These are phyloP conservation scores for Penicillium sp. DNA, from an alignment of 2,329 filamentous ascomycete genomes.

Conservation along the genomic window DNA sequence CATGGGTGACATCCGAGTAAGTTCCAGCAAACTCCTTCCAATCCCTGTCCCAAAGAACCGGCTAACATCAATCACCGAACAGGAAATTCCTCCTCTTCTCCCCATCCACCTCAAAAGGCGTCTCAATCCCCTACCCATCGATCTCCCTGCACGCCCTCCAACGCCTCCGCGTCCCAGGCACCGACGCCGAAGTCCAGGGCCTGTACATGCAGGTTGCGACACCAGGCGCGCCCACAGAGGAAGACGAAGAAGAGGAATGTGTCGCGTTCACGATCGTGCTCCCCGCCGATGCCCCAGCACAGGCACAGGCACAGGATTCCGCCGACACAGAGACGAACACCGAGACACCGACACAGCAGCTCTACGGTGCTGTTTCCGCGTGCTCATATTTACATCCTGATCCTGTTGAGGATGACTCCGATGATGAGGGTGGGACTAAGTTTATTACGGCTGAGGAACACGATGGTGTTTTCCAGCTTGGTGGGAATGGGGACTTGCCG, in stretches of 20 bases:
- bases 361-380: constrained; percentile 46
- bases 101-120: constrained; percentile 31
- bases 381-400: constrained; percentile 51
- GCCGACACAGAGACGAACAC: constrained; percentile 23
- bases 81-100: constrained; percentile 47
- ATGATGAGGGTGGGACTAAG: constrained; percentile 29
- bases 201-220: constrained; percentile 49
- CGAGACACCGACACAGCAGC: constrained; percentile 39
- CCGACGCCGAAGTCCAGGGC: constrained; percentile 38
- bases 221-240: constrained; percentile 25
- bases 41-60: not conserved
- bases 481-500: constrained; percentile 43
- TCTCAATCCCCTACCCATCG: constrained; percentile 48
- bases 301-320: no score
- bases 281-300: constrained; percentile 22
- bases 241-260: constrained; percentile 43
- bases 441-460: constrained; percentile 18
- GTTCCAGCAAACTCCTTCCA: constrained; percentile 10
- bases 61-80: not conserved
- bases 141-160: constrained; percentile 50
- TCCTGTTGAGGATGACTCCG: constrained; percentile 37
- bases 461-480: constrained; percentile 35
- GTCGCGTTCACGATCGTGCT: constrained; percentile 46
- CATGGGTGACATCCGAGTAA: constrained; percentile 51
- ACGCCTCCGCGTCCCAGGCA: constrained; percentile 37